Evolutionary conservation across 441 rosid genomes (phyloP), one percentile per base, ranked within the genome.

Genomic region (Euphorbia celastroides): DNA sequence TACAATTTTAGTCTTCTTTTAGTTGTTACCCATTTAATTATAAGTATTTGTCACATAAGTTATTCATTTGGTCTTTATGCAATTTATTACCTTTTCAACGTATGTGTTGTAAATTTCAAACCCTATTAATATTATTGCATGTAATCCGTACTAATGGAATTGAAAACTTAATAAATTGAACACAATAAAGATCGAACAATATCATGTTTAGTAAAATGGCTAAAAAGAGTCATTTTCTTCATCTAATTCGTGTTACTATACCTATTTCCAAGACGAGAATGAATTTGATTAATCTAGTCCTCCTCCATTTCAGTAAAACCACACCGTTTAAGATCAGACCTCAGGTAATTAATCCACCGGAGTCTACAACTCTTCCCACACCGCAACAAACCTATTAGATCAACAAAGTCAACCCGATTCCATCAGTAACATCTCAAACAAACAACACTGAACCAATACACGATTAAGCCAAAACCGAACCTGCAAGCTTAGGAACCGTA

Each of bases 311-410:
- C 90, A 14, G 96, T 86, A 20, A 93, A 87, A 51, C 63, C 84
- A 11, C 97, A 93, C 75, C 97, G 76, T 79, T 88, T 93, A 25
- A 93, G 86, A 78, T 93, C 98, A 0, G 98, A 97, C 69, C 97
- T 83, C 48, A 92, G 77, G 73, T 92, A 92, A 69, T 92, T 92
- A 27, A 92, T 92, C 98, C 98, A 92, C 69, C 98, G 86, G 44
- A 92, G 60, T 67, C 98, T 82, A 55, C 98, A 92, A 55, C 96
- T 89, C 71, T 92, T 92, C 44, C 98, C 96, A 75, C 98, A 92
- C 73, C 98, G 83, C 38, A 89, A 62, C 50, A 92, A 67, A 63
- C 95, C 98, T 92, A 65, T 70, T 38, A 1, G 63, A 41, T n/a
- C 4, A 31, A 62, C 34, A 52, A 52, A 11, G 4, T 34, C 38